Evolutionary conservation across 2,329 filamentous ascomycete genomes (phyloP), one percentile per base, ranked within the genome.

Genomic region (Drechslerella stenobrocha): DNA sequence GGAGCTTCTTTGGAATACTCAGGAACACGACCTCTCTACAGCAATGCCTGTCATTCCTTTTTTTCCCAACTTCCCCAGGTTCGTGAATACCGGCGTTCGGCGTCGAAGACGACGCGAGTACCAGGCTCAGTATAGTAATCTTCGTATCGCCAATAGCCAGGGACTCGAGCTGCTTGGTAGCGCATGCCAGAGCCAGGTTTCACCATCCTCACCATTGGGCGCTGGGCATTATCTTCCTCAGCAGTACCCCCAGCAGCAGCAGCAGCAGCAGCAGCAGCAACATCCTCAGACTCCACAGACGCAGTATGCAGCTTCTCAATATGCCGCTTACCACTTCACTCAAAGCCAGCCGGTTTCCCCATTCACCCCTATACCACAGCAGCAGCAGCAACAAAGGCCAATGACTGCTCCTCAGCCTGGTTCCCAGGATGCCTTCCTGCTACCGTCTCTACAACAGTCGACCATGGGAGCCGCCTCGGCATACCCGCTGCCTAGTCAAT

Each of bases 11-110:
- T 18, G 34, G 45, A 42, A 40, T 20, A 46, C 34, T 44, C n/a
- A 2, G 28, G 52, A 45, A 48, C 24, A 58, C 20, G 34, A 48
- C 15, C n/a, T 50, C 48, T 59, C 53, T 50, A 44, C 52, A 66
- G 42, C 23, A 45, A 66, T 66, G 61, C 61, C 61, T 22, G 61
- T 66, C 18, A 59, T 66, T 66, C 61, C 61, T 42, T 66, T 66
- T 28, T 66, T 66, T 50, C 61, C 61, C 58, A 59, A 66, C 15
- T 59, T 66, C 45, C 53, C 47, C 11, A 59, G 53, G 61, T 59
- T 58, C 61, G 52, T 66, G 37, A 66, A 66, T 44, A 53, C 53
- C 48, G 61, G 52, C 47, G 61, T 32, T 15, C 60, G 60, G n/a
- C 61, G 61, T 50, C 61, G 53, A 48, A 58, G 48, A 66, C 61